Evolutionary conservation across 78 protist species (phyloP).

Genomic region (Isochrysis galbana): DNA sequence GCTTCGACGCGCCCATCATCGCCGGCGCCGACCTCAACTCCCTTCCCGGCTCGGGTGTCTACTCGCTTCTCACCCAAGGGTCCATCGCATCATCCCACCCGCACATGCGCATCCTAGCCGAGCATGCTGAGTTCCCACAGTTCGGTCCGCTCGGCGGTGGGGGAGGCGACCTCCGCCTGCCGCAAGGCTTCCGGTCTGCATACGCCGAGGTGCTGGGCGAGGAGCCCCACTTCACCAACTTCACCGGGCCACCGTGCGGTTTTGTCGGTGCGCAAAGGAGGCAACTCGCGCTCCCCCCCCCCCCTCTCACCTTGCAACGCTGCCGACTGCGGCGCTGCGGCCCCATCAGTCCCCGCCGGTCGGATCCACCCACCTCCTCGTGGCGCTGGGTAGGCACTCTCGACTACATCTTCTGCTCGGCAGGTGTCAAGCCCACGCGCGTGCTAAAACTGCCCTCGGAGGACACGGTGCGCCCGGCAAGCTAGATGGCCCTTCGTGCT

Average conservation of each 20-base stretch:
- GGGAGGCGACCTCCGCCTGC: neutral
- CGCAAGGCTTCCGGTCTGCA: neutral
- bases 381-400: neutral
- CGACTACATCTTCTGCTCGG: neutral
- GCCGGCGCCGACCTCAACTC: conserved; percentile 17
- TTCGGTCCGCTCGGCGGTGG: neutral
- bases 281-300: neutral
- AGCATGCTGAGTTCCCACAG: neutral
- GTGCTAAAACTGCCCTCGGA: neutral
- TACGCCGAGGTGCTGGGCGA: neutral
- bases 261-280: neutral
- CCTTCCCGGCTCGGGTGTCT: neutral
- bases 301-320: too few species aligned
- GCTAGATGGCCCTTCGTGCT: neutral
- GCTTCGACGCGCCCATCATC: neutral
- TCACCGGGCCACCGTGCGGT: neutral
- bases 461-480: neutral
- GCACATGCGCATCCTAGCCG: neutral
- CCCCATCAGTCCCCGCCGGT: neutral
- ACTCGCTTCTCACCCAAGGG: neutral
- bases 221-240: conserved; percentile 16
- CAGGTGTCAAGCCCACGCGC: neutral
- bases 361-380: neutral
- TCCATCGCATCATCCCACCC: neutral
- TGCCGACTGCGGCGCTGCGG: neutral